phyloP scores from a whole-genome alignment of 2,329 filamentous ascomycete species.

The Clarireedia paspali region DNA sequence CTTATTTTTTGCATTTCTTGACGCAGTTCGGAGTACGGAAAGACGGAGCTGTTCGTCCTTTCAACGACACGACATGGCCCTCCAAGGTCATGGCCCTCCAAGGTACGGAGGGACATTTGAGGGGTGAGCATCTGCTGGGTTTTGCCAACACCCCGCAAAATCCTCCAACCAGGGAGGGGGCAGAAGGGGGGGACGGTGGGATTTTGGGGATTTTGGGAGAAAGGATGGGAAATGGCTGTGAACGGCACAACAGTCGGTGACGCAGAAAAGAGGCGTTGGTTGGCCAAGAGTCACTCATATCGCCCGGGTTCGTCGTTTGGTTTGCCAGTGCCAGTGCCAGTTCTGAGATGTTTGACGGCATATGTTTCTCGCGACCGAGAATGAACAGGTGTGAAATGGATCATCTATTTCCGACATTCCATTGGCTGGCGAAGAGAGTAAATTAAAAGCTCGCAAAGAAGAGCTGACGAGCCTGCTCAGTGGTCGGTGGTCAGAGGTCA shows the following conservation, averaged over 20 bases:
- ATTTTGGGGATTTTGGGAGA: background rate
- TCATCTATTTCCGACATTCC: background rate
- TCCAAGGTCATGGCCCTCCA: no score
- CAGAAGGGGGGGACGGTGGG: no score
- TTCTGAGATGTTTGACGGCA: background rate
- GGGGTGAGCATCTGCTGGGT: background rate
- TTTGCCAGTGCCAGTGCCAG: no score
- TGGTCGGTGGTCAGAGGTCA: no score
- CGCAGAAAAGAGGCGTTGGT: no score
- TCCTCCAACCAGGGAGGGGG: slow-evolving; percentile 4
- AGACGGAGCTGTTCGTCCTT: no score
- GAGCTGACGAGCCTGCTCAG: no score
- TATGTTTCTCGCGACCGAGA: background rate
- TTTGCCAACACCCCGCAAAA: background rate
- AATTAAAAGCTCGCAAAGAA: background rate
- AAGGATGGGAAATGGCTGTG: background rate
- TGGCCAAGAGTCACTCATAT: no score
- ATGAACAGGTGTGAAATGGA: background rate
- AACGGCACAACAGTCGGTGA: background rate
- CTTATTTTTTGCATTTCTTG: no score
- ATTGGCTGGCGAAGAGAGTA: background rate
- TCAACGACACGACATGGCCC: no score
- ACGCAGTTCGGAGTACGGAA: no score
- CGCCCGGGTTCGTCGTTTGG: no score
- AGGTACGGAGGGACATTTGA: background rate